A percentile compares a stretch with the other conserved stretches of the same genome.
These are phyloP conservation scores for Murraya koenigii DNA, from an alignment of 345 rosid species.

Conservation along the genomic window DNA sequence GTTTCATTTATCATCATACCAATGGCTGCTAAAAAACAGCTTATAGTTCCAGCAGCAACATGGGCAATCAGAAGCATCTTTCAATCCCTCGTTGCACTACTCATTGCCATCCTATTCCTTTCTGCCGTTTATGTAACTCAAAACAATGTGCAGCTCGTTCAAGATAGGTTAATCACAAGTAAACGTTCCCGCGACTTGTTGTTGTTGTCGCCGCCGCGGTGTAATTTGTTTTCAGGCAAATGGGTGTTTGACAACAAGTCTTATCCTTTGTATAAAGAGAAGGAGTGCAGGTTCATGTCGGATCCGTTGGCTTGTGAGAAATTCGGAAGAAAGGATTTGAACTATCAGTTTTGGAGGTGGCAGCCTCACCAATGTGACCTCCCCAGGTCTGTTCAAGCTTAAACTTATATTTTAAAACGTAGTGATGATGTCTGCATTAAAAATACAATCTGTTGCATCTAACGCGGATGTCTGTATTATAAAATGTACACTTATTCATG, in stretches of 20 bases:
- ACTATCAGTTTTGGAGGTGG: conserved; percentile 80
- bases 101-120: conserved; percentile 57
- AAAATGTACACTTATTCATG: background rate
- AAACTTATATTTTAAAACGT: no score
- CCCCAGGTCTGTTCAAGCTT: conserved; percentile 51
- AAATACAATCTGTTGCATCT: no score
- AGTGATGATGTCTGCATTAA: rapidly evolving
- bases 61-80: conserved; percentile 54
- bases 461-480: no score
- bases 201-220: conserved; percentile 15
- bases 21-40: conserved; percentile 42
- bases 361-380: conserved; percentile 80
- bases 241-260: conserved; percentile 77
- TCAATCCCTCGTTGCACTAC: conserved; percentile 62
- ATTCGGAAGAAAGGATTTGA: conserved; percentile 75
- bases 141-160: conserved; percentile 18
- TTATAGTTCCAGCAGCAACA: conserved; percentile 22
- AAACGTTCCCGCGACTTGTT: background rate
- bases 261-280: conserved; percentile 72
- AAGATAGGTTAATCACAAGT: background rate
- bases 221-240: conserved; percentile 71
- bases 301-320: conserved; percentile 76
- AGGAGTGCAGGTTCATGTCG: conserved; percentile 68
- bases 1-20: background rate
- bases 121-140: conserved; percentile 46